Conservation (phyloP, 495 filamentous ascomycete species). For the Aspergillus saccharolyticus region DNA sequence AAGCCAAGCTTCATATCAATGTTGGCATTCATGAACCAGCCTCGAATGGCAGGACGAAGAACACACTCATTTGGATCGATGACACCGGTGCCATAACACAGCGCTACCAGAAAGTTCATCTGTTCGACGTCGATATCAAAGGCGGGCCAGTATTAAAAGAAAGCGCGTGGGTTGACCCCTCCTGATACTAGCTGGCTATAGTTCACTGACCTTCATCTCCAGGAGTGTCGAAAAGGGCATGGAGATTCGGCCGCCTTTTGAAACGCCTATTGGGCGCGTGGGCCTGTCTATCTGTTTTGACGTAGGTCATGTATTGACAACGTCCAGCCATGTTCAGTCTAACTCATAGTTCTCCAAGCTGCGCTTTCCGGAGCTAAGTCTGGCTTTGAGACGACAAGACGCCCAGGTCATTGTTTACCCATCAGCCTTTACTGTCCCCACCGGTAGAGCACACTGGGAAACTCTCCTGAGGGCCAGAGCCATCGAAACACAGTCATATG, state of each 20-base stretch:
- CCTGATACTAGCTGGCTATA: neutral
- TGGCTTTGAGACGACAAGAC: slow-evolving; percentile 59
- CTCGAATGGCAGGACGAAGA: slow-evolving; percentile 51
- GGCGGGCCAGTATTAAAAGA: slow-evolving; percentile 59
- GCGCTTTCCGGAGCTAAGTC: slow-evolving; percentile 74
- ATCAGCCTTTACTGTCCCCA: slow-evolving; percentile 85
- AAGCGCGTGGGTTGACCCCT: slow-evolving; percentile 39
- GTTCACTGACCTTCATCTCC: neutral
- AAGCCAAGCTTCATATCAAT: slow-evolving; percentile 63
- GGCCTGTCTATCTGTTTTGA: slow-evolving; percentile 88
- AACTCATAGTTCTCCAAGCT: slow-evolving; percentile 30
- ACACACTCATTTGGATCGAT: slow-evolving; percentile 67
- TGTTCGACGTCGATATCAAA: slow-evolving; percentile 69
- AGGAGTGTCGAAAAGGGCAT: slow-evolving; percentile 58
- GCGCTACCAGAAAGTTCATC: slow-evolving; percentile 72
- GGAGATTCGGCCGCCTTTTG: slow-evolving; percentile 60
- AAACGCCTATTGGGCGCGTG: slow-evolving; percentile 66
- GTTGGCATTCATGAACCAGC: slow-evolving; percentile 84
- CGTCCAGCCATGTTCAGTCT: neutral
- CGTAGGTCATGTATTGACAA: slow-evolving; percentile 36
- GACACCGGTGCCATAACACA: slow-evolving; percentile 55
- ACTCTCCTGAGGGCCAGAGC: slow-evolving; percentile 71
- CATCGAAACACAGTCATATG: slow-evolving; percentile 84
- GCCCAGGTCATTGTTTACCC: slow-evolving; percentile 83
- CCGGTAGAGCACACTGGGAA: slow-evolving; percentile 84